Conservation (phyloP, 768 basidiomycete species). For the Imleria badia region DNA sequence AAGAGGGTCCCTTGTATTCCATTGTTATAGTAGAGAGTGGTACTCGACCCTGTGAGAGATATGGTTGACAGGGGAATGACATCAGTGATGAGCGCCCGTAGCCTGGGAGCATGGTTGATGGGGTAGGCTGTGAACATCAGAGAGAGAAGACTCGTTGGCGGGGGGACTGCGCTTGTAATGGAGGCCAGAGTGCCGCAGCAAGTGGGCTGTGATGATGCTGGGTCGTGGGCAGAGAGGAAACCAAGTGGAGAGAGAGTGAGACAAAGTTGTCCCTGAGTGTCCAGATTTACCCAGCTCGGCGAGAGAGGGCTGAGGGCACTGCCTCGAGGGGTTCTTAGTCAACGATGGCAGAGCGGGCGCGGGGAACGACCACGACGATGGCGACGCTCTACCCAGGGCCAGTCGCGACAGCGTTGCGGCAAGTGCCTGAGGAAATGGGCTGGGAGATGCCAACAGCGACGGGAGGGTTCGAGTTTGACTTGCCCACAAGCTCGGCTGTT, state of each 20-base stretch:
- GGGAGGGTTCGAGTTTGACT: constrained; percentile 65
- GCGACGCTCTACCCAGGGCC: constrained; percentile 46
- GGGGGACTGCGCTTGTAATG: too few relatives aligned
- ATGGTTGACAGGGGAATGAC: not conserved
- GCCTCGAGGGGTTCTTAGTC: constrained; percentile 20
- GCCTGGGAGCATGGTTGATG: constrained; percentile 9
- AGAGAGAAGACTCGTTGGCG: too few relatives aligned
- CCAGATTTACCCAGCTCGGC: constrained; percentile 17
- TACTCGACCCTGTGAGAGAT: not conserved
- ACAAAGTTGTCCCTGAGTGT: not conserved
- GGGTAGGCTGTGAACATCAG: too few relatives aligned
- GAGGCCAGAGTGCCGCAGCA: too few relatives aligned
- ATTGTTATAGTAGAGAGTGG: not conserved
- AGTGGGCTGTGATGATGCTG: too few relatives aligned
- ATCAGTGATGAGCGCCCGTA: constrained; percentile 14
- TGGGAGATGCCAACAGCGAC: constrained; percentile 21
- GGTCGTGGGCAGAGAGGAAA: too few relatives aligned
- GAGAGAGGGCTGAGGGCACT: constrained; percentile 13
- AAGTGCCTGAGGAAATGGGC: constrained; percentile 50
- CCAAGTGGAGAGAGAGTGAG: too few relatives aligned
- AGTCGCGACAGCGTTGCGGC: constrained; percentile 45
- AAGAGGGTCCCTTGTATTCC: not conserved
- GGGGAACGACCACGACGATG: constrained; percentile 25
- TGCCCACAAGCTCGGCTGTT: constrained; percentile 41
- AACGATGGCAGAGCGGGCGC: constrained; percentile 7